Evolutionary conservation across 495 filamentous ascomycete species (phyloP).

Genomic region (Lasiosphaeris hirsuta): DNA sequence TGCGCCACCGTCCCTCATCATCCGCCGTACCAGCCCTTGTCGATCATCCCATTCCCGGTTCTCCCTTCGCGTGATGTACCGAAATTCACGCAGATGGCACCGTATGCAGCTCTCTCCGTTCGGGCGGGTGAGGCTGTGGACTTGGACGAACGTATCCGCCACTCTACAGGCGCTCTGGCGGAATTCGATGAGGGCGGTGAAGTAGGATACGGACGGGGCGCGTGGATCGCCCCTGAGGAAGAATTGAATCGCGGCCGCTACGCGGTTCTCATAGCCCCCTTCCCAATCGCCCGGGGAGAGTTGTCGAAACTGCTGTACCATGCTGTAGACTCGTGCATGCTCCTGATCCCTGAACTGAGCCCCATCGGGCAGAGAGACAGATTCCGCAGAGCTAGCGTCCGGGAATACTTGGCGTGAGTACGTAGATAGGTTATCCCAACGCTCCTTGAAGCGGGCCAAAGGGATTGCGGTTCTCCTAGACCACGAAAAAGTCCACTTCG

Average conservation of each 20-base stretch:
- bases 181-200: too few relatives aligned
- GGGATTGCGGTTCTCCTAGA: conserved; percentile 3
- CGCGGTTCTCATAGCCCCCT: not conserved
- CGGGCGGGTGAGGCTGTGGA: too few relatives aligned
- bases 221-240: not conserved
- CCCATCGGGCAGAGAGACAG: not conserved
- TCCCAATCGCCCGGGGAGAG: conserved; percentile 4
- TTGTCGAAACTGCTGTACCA: conserved; percentile 4
- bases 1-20: too few relatives aligned
- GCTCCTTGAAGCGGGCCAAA: conserved; percentile 8
- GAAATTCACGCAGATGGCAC: too few relatives aligned
- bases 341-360: not conserved
- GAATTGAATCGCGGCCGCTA: not conserved
- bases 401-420: not conserved
- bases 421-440: conserved; percentile 8
- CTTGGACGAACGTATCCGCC: too few relatives aligned
- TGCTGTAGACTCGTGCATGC: conserved; percentile 3
- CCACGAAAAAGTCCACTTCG: conserved; percentile 6
- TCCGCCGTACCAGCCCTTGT: too few relatives aligned
- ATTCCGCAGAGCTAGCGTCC: not conserved
- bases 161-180: too few relatives aligned
- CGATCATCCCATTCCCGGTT: too few relatives aligned
- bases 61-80: too few relatives aligned
- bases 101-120: too few relatives aligned
- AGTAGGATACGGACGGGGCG: too few relatives aligned